Evolutionary conservation across 345 rosid species (phyloP), one percentile per base, ranked within the genome.

Genomic region (Brassica cretica): DNA sequence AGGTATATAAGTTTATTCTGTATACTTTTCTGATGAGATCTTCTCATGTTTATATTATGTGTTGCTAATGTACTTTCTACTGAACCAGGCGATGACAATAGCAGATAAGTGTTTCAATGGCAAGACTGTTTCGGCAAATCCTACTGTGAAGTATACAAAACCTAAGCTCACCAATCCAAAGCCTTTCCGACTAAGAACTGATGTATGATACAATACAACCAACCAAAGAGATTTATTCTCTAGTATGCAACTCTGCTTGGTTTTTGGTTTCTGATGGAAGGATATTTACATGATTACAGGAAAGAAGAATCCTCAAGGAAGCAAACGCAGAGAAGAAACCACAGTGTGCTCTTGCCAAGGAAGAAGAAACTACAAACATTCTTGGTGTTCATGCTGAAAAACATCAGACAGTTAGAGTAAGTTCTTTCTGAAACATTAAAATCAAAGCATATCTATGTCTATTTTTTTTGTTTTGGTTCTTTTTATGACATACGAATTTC

Each of bases 181-280:
- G 86, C 99, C 99, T 41, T 95, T 95, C 80, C 84, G 99, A 74
- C 90, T 95, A 53, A 89, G 99, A 85, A 93, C 98, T 15, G 91
- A 95, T 87, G 99, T 95, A 88, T 67, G 78, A 84, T 66, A n/a
- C n/a, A 9, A 5, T 46, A 56, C 32, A 51, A 68, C 53, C 8
- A 19, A 68, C 15, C 32, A 16, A 41, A 58, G 19, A 73, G 53
- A 1, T 25, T 16, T 44, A 0, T 55, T 51, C 19, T 41, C 11
- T 68, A 24, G 33, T 32, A 62, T 29, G 61, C 64, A 37, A 60
- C 37, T 66, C 29, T 46, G 60, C 16, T 53, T 30, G 19, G 1
- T 24, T 8, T 60, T 25, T 11, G 64, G 14, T 44, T 51, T 51
- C 70, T 56, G 33, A 33, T 68, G 74, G 25, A 82, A 70, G 78